Evolutionary conservation across 441 rosid genomes (phyloP).

Genomic region (Eutrema salsugineum): DNA sequence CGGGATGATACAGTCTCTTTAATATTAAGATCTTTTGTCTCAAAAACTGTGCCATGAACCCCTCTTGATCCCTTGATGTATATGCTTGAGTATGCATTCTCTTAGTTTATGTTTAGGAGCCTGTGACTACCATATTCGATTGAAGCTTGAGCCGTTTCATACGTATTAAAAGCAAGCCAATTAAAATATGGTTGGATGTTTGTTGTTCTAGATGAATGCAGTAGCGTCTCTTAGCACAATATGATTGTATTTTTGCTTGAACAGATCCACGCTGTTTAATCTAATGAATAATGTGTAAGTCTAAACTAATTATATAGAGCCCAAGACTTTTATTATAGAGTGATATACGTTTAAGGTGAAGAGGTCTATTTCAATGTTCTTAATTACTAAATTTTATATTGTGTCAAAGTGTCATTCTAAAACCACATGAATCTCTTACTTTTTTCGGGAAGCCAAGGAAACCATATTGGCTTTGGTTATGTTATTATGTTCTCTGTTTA

Average conservation of each 20-base stretch:
- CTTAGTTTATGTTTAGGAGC: neutral
- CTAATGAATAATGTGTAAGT: neutral
- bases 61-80: no score
- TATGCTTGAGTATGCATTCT: neutral
- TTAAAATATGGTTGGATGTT: neutral
- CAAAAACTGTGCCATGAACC: no score
- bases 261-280: neutral
- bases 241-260: neutral
- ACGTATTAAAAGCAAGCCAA: neutral
- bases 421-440: neutral
- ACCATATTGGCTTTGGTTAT: neutral
- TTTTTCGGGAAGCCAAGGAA: neutral
- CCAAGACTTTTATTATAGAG: neutral
- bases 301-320: neutral
- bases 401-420: neutral
- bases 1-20: no score
- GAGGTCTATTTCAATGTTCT: neutral
- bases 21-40: no score
- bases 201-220: neutral
- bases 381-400: neutral
- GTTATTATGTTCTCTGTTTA: neutral
- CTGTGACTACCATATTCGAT: neutral
- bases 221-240: neutral
- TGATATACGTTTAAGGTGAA: neutral
- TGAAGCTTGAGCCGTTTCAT: neutral